Conservation (phyloP, 2,329 filamentous ascomycete genomes). For the Sordariomycetes sp. region DNA sequence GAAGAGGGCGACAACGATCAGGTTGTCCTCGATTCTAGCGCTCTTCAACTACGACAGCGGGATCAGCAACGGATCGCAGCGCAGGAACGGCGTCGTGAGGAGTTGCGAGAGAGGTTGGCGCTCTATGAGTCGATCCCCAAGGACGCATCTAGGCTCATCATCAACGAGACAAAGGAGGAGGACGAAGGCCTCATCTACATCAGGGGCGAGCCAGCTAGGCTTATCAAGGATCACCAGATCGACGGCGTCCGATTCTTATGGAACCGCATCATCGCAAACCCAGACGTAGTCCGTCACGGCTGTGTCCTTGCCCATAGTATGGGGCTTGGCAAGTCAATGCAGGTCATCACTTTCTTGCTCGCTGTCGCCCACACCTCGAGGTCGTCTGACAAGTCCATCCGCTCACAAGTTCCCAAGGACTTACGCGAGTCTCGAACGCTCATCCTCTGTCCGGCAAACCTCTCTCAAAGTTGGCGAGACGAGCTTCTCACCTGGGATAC, state of each 20-base stretch:
- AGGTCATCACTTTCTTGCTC: slow-evolving; percentile 72
- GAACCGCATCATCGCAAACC: slow-evolving; percentile 60
- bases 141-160: slow-evolving; percentile 39
- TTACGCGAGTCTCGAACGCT: slow-evolving; percentile 52
- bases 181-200: slow-evolving; percentile 50
- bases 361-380: slow-evolving; percentile 54
- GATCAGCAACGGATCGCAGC: slow-evolving; percentile 38
- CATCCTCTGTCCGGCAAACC: slow-evolving; percentile 59
- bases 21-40: not conserved
- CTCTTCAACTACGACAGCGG: slow-evolving; percentile 25
- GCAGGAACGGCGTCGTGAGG: slow-evolving; percentile 37
- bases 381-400: slow-evolving; percentile 42
- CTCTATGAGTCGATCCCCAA: slow-evolving; percentile 25
- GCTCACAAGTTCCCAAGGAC: slow-evolving; percentile 52
- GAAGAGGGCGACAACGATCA: not conserved
- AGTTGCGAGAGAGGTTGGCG: slow-evolving; percentile 31
- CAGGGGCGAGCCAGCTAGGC: slow-evolving; percentile 44
- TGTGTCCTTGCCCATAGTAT: slow-evolving; percentile 81
- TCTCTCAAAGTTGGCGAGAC: slow-evolving; percentile 74
- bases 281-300: slow-evolving; percentile 44
- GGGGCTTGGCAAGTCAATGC: slow-evolving; percentile 89
- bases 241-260: slow-evolving; percentile 78
- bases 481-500: slow-evolving; percentile 63
- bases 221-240: slow-evolving; percentile 70
- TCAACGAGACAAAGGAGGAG: slow-evolving; percentile 53